Percentiles rank a stretch among this genome's conserved stretches.
These are phyloP conservation scores for Bonnemaisonia californica DNA, from an alignment of 31 red algal species.

Conservation along the genomic window DNA sequence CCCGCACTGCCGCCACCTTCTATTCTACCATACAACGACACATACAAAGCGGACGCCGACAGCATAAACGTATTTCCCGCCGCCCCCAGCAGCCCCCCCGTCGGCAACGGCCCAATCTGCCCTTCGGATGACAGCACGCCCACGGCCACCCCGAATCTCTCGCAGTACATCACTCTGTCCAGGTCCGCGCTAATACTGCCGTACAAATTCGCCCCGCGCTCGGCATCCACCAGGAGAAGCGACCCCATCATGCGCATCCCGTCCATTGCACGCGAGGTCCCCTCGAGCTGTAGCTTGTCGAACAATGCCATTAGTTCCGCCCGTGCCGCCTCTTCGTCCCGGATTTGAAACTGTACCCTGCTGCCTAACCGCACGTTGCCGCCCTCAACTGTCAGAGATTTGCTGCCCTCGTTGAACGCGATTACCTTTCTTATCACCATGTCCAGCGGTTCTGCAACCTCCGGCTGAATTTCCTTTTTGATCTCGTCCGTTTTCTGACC, in stretches of 20 bases:
- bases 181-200: slow-evolving; percentile 30
- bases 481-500: neutral
- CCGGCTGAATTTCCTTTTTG: slow-evolving; percentile 10
- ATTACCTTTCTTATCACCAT: slow-evolving; percentile 69
- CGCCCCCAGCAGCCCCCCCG: slow-evolving; percentile 38
- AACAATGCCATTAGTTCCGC: slow-evolving; percentile 50
- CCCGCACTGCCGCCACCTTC: no score
- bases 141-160: slow-evolving; percentile 53
- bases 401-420: slow-evolving; percentile 47
- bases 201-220: slow-evolving; percentile 51
- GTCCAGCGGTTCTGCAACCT: slow-evolving; percentile 33
- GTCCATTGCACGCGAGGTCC: slow-evolving; percentile 50
- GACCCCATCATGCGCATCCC: slow-evolving; percentile 61
- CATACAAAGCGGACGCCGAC: slow-evolving; percentile 43
- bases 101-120: slow-evolving; percentile 69
- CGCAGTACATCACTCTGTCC: slow-evolving; percentile 51
- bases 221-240: slow-evolving; percentile 46
- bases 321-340: slow-evolving; percentile 55
- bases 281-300: slow-evolving; percentile 54
- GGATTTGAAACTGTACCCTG: slow-evolving; percentile 64
- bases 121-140: slow-evolving; percentile 39
- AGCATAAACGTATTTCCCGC: slow-evolving; percentile 45
- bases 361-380: slow-evolving; percentile 43
- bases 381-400: slow-evolving; percentile 43
- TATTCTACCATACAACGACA: slow-evolving; percentile 47